Percentiles rank a stretch among this genome's conserved stretches.
Conservation (phyloP, 2,329 filamentous ascomycete species). For the Calonectria pauciramosa region DNA sequence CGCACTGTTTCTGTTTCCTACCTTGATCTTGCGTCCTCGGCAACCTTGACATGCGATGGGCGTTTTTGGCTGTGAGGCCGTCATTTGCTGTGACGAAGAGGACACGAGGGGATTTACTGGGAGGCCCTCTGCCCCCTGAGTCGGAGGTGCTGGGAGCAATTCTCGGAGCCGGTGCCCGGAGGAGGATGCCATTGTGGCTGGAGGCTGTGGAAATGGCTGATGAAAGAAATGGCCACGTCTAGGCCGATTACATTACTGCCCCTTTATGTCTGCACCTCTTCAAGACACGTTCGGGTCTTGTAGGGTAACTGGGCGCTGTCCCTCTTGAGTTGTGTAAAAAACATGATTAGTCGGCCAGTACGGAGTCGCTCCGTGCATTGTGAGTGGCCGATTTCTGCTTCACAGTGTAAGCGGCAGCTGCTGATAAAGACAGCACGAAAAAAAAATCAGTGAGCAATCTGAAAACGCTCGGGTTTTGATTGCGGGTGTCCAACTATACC, state of each 20-base stretch:
- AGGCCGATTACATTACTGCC: too few relatives aligned
- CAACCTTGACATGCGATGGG: background rate
- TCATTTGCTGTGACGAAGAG: background rate
- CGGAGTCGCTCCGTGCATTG: background rate
- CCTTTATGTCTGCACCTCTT: background rate
- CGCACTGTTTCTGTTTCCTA: background rate
- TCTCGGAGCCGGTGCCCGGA: background rate
- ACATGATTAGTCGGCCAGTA: background rate
- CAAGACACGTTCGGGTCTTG: too few relatives aligned
- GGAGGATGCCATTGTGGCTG: background rate
- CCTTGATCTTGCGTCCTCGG: background rate
- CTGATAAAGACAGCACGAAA: too few relatives aligned
- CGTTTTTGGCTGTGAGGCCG: background rate
- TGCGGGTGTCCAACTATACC: background rate
- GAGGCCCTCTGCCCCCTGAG: background rate
- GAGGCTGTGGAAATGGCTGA: too few relatives aligned
- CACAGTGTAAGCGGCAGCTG: too few relatives aligned
- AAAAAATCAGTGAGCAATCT: too few relatives aligned
- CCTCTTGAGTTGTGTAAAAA: background rate
- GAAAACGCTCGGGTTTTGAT: background rate
- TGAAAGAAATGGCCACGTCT: background rate
- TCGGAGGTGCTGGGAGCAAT: background rate
- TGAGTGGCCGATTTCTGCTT: background rate
- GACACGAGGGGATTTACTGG: background rate
- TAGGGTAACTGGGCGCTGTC: background rate